phyloP scores from a whole-genome alignment of 768 basidiomycete genomes.

The Suillus luteus region DNA sequence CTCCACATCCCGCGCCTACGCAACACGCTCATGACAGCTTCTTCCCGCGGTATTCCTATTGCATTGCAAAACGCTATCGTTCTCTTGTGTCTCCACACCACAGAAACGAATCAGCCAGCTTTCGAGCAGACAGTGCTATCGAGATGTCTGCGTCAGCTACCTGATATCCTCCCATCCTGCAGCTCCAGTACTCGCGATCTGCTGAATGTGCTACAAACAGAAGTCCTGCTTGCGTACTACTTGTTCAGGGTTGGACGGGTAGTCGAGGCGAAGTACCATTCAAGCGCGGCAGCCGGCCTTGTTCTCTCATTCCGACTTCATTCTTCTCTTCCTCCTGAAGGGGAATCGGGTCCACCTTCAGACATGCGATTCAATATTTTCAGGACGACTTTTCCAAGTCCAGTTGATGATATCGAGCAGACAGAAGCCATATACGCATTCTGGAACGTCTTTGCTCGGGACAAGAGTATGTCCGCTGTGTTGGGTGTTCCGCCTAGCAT shows the following conservation, averaged over 20 bases:
- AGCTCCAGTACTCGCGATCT: slow-evolving; percentile 39
- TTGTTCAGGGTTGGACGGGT: slow-evolving; percentile 60
- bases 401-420: slow-evolving; percentile 33
- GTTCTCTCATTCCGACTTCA: slow-evolving; percentile 52
- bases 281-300: slow-evolving; percentile 48
- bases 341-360: not conserved
- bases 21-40: slow-evolving; percentile 34
- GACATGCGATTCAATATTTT: not conserved
- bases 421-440: slow-evolving; percentile 42
- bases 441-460: slow-evolving; percentile 38
- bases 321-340: slow-evolving; percentile 16
- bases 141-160: slow-evolving; percentile 48
- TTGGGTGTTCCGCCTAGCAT: slow-evolving; percentile 33
- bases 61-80: slow-evolving; percentile 52
- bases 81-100: slow-evolving; percentile 57
- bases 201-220: slow-evolving; percentile 58
- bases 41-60: slow-evolving; percentile 42
- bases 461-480: slow-evolving; percentile 34
- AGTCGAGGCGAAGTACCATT: slow-evolving; percentile 61
- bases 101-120: slow-evolving; percentile 39
- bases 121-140: slow-evolving; percentile 49
- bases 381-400: not conserved
- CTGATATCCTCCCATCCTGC: slow-evolving; percentile 45
- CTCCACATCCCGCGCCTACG: slow-evolving; percentile 53
- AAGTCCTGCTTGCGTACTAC: slow-evolving; percentile 66